Base-by-base conservation (phyloP, 148 eudicot genomes). In the Fagopyrum homotropicum region DNA sequence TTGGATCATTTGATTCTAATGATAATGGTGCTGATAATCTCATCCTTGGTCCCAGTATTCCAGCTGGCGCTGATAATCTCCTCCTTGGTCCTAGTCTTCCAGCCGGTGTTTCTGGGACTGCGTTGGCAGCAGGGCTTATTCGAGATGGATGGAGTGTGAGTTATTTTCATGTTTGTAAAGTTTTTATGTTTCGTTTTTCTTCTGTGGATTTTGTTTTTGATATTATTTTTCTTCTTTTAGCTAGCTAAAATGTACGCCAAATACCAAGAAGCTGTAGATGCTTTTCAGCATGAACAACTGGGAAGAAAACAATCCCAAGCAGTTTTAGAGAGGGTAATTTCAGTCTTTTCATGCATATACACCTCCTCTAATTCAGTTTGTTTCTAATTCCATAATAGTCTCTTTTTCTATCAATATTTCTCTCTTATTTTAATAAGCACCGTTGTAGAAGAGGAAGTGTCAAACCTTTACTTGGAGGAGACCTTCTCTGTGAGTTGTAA, bases 111-210 rank as follows among this genome's bases (percentile, higher is more conserved):
- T 95, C 99, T 35, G 99, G 99, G 74, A 95, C 99, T 43, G 96
- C 99, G 61, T 82, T 95, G 69, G 99, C 99, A 49, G 97, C 98
- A 80, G 85, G 98, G 48, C 93, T 95, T 75, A 81, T 95, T 22
- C 84, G 96, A 81, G 99, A 95, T 74, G 99, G 99, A 70, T 95
- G 99, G 99, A 92, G 96, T 82, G 92, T 88, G 75, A 86, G 92
- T 82, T 79, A 69, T 16, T 9, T n/a, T n/a, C 56, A 10, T 50
- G 75, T 57, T 17, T 15, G 56, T 66, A 46, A 71, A 7, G 61
- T 35, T 19, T 44, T 7, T 16, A 22, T 52, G 47, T 5, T 35
- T 40, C 71, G 0, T 40, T 66, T 66, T 43, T 19, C 17, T 66
- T 66, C 8, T 9, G 5, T 61, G 64, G 61, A 22, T 9, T 16